A percentile compares a stretch with the other conserved stretches of the same genome.
phyloP scores from a whole-genome alignment of 257 asterid genomes.

The Paraleonurus japonicus region DNA sequence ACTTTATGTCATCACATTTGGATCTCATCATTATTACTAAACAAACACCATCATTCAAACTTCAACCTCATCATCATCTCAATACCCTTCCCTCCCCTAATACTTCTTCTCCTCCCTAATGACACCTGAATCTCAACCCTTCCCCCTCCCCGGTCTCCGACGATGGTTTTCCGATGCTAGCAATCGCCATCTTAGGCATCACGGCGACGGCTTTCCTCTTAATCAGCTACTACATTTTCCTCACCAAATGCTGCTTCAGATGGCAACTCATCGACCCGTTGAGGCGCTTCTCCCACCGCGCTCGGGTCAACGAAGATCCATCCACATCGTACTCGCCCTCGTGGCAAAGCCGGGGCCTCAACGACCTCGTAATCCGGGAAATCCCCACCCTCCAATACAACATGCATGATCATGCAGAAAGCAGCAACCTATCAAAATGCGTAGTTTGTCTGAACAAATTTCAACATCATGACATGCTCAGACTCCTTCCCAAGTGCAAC shows the following conservation, averaged over 20 bases:
- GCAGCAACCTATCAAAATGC: constrained; percentile 45
- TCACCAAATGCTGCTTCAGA: constrained; percentile 67
- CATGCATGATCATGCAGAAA: constrained; percentile 29
- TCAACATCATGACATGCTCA: constrained; percentile 56
- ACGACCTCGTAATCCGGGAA: constrained; percentile 58
- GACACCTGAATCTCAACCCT: constrained; percentile 34
- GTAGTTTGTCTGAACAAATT: constrained; percentile 75
- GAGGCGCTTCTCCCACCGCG: constrained; percentile 43
- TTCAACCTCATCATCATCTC: constrained; percentile 1
- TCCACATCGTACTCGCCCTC: constrained; percentile 51
- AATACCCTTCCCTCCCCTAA: not conserved
- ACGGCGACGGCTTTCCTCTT: constrained; percentile 59
- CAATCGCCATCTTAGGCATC: constrained; percentile 64
- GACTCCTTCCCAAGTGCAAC: constrained; percentile 69
- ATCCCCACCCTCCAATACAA: constrained; percentile 61
- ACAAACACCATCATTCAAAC: constrained; percentile 33
- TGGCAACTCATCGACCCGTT: constrained; percentile 68
- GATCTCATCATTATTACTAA: constrained; percentile 26
- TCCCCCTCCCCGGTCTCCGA: constrained; percentile 30
- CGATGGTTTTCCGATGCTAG: constrained; percentile 69
- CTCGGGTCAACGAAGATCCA: constrained; percentile 29
- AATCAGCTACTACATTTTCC: constrained; percentile 65
- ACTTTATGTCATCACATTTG: constrained; percentile 14
- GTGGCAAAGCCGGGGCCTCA: constrained; percentile 64
- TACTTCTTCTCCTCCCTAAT: constrained; percentile 16